Percentiles rank a stretch among this genome's conserved stretches.
Evolutionary conservation across 1,284 basidiomycete species (phyloP).

Genomic region (Lentinus polychrous): DNA sequence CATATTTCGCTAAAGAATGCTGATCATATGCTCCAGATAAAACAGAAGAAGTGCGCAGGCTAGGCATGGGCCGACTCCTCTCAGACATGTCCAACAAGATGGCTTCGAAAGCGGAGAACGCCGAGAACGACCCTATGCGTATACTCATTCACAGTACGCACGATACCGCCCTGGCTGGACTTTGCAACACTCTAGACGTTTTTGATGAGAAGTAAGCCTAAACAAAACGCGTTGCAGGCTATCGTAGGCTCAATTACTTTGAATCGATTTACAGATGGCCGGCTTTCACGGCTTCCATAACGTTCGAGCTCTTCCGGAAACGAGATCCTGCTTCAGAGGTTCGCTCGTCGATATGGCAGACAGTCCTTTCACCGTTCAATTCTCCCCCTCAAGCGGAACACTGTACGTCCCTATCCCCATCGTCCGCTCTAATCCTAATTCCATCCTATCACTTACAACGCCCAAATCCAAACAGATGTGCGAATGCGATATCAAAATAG

Average conservation of each 20-base stretch:
- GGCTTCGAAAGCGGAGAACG: constrained; percentile 42
- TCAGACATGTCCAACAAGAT: constrained; percentile 58
- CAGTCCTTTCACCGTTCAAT: constrained; percentile 20
- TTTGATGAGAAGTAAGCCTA: constrained; percentile 61
- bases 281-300: constrained; percentile 64
- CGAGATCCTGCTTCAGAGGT: constrained; percentile 2
- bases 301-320: constrained; percentile 64
- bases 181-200: constrained; percentile 65
- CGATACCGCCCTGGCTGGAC: constrained; percentile 68
- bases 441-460: neutral
- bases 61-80: constrained; percentile 74
- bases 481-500: constrained; percentile 76
- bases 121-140: constrained; percentile 43
- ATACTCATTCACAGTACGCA: constrained; percentile 69
- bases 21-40: constrained; percentile 41
- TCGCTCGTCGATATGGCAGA: constrained; percentile 23
- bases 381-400: constrained; percentile 25
- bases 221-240: neutral
- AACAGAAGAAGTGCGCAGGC: constrained; percentile 65
- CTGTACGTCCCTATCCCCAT: constrained; percentile 29
- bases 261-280: constrained; percentile 53
- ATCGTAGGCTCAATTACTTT: neutral
- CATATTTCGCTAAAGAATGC: neutral
- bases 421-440: neutral
- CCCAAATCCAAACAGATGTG: constrained; percentile 40